Evolutionary conservation across 2,329 filamentous ascomycete species (phyloP).

Genomic region (Ascochyta pisi): DNA sequence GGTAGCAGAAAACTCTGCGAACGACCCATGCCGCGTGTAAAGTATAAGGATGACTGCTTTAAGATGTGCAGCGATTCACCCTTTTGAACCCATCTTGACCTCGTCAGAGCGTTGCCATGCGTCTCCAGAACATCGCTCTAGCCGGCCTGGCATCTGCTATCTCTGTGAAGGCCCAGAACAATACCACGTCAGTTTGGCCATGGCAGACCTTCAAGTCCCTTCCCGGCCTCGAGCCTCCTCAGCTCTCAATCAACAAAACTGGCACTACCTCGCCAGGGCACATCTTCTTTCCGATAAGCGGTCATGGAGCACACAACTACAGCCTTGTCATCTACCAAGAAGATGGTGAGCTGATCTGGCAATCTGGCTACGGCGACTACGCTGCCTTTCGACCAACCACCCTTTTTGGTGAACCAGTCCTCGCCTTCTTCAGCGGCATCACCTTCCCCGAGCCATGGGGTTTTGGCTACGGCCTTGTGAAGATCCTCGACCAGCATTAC

Average conservation of each 20-base stretch:
- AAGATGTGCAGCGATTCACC: neutral
- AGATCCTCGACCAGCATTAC: neutral
- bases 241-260: slow-evolving; percentile 10
- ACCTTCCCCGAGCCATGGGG: neutral
- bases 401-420: slow-evolving; percentile 5
- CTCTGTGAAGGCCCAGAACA: neutral
- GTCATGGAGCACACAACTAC: slow-evolving; percentile 11
- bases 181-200: slow-evolving; percentile 7
- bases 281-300: slow-evolving; percentile 13
- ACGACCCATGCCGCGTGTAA: neutral
- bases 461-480: neutral
- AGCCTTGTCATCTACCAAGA: slow-evolving; percentile 13
- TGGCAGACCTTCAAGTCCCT: slow-evolving; percentile 18
- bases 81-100: neutral
- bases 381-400: slow-evolving; percentile 3
- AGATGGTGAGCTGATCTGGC: slow-evolving; percentile 4
- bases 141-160: neutral
- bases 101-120: neutral
- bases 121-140: neutral
- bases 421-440: neutral
- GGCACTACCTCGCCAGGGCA: slow-evolving; percentile 3
- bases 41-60: neutral
- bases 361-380: slow-evolving; percentile 10
- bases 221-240: slow-evolving; percentile 11
- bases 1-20: neutral